Evolutionary conservation across 2,329 filamentous ascomycete species (phyloP).

Genomic region (Ascochyta koolunga): DNA sequence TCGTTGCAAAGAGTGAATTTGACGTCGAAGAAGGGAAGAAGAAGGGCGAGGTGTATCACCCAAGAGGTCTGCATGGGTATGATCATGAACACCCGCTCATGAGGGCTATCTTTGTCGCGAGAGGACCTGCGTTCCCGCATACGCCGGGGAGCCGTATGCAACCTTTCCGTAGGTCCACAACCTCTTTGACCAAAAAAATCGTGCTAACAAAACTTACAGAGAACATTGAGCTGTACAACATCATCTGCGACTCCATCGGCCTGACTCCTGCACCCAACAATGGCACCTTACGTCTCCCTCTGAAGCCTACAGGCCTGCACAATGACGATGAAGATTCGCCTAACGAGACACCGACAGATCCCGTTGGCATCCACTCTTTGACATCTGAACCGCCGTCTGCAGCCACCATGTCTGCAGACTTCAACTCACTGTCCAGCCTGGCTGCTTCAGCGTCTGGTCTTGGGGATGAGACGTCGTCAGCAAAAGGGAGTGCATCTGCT

Average conservation of each 20-base stretch:
- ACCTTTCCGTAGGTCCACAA: constrained; percentile 74
- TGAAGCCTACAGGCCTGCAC: constrained; percentile 69
- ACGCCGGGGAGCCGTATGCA: constrained; percentile 78
- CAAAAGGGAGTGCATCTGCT: constrained; percentile 1
- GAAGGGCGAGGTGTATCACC: constrained; percentile 73
- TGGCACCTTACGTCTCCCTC: constrained; percentile 77
- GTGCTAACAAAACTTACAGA: constrained; percentile 57
- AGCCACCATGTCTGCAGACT: constrained; percentile 24
- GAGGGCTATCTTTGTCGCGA: constrained; percentile 92
- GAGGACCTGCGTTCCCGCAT: constrained; percentile 91
- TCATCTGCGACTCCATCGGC: constrained; percentile 85
- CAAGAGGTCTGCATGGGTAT: constrained; percentile 88
- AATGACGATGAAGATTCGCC: constrained; percentile 53
- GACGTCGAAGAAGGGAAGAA: constrained; percentile 71
- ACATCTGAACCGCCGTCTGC: constrained; percentile 8
- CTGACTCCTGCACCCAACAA: constrained; percentile 80
- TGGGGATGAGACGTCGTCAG: constrained; percentile 19
- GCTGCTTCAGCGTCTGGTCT: constrained; percentile 30
- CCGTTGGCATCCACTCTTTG: constrained; percentile 36
- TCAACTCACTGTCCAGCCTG: constrained; percentile 30
- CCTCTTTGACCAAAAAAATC: not conserved
- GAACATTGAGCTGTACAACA: constrained; percentile 94
- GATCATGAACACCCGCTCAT: constrained; percentile 94
- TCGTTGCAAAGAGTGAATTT: constrained; percentile 81
- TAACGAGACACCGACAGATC: constrained; percentile 61